These are phyloP conservation scores for Chaetomiaceae sp. DNA, from an alignment of 2,329 filamentous ascomycete genomes.

Conservation along the genomic window DNA sequence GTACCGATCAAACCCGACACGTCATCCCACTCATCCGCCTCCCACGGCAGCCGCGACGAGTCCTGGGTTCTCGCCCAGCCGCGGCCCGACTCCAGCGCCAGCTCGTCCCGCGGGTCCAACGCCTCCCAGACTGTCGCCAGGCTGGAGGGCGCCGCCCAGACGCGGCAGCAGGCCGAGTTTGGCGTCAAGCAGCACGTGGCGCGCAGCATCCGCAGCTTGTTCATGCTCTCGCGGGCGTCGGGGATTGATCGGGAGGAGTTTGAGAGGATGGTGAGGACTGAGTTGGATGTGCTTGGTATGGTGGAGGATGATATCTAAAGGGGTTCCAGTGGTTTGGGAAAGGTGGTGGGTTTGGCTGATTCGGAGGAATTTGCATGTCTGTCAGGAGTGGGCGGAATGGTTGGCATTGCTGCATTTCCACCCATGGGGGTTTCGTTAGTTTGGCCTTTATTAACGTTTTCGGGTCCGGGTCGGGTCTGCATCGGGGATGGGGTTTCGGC, in stretches of 20 bases:
- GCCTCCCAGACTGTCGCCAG: constrained; percentile 56
- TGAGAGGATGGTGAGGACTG: constrained; percentile 64
- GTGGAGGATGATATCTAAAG: constrained; percentile 52
- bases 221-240: constrained; percentile 62
- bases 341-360: neutral
- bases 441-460: too few species aligned
- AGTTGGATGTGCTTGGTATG: constrained; percentile 65
- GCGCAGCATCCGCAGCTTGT: constrained; percentile 72
- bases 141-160: constrained; percentile 52
- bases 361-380: neutral
- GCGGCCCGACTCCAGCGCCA: constrained; percentile 55
- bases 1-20: constrained; percentile 33
- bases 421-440: too few species aligned
- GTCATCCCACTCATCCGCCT: constrained; percentile 33
- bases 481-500: too few species aligned
- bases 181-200: constrained; percentile 76
- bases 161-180: constrained; percentile 61
- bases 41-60: constrained; percentile 37
- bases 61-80: constrained; percentile 45
- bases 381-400: too few species aligned
- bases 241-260: constrained; percentile 75
- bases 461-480: too few species aligned
- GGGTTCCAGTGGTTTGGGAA: neutral
- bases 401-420: too few species aligned
- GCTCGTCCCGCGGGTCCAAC: constrained; percentile 41